Percentiles rank a stretch among this genome's conserved stretches.
Evolutionary conservation across 2,329 filamentous ascomycete species (phyloP).

Genomic region (Cladophialophora psammophila): DNA sequence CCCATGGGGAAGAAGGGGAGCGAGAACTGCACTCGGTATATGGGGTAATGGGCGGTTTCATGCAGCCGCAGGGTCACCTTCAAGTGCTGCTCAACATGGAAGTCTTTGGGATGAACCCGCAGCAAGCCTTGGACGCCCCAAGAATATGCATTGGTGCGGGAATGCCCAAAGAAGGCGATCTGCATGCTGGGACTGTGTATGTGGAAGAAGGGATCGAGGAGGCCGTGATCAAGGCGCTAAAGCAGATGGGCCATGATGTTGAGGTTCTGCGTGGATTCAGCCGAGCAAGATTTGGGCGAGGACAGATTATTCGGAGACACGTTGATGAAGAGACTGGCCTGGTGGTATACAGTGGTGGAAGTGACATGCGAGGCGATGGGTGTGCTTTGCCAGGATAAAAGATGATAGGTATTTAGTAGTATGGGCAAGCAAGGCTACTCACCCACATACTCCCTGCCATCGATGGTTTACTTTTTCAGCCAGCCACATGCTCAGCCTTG

Average conservation of each 20-base stretch:
- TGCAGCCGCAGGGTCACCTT: constrained; percentile 96
- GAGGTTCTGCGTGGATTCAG: constrained; percentile 69
- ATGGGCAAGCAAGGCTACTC: neutral
- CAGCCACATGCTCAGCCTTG: constrained; percentile 6
- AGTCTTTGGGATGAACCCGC: constrained; percentile 79
- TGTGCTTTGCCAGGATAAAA: constrained; percentile 61
- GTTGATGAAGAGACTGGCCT: constrained; percentile 70
- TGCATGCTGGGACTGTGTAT: constrained; percentile 60
- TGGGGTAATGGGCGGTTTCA: constrained; percentile 97
- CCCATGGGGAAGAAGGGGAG: constrained; percentile 66
- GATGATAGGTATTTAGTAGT: neutral
- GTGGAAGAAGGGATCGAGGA: constrained; percentile 82
- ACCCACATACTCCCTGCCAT: neutral
- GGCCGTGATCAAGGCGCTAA: constrained; percentile 72
- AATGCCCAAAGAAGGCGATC: constrained; percentile 56
- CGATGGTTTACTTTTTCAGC: constrained; percentile 1
- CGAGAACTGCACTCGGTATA: constrained; percentile 82
- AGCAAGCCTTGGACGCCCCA: constrained; percentile 88
- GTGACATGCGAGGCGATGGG: constrained; percentile 87
- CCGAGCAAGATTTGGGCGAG: constrained; percentile 79
- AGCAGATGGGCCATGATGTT: constrained; percentile 75
- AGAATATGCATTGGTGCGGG: constrained; percentile 85
- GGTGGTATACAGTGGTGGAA: constrained; percentile 84
- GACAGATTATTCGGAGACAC: constrained; percentile 83
- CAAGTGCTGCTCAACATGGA: constrained; percentile 92